phyloP scores from a whole-genome alignment of 1,139 yeast species.

The Geotrichum histeridarum region DNA sequence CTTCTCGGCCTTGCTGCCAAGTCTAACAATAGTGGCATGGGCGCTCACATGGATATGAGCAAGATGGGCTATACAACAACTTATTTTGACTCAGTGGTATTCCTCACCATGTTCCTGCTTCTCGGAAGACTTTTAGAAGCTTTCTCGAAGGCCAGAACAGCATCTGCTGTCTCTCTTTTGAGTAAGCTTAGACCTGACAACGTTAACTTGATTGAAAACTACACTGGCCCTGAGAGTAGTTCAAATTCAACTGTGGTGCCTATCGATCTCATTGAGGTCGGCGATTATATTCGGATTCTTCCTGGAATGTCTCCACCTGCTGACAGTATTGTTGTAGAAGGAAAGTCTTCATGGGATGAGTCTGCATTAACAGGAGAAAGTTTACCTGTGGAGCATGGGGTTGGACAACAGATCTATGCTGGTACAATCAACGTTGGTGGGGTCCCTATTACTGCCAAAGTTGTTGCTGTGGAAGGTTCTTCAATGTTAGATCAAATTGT shows the following conservation, averaged over 20 bases:
- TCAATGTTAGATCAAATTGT: slow-evolving; percentile 68
- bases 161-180: slow-evolving; percentile 56
- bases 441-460: slow-evolving; percentile 49
- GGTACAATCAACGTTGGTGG: slow-evolving; percentile 67
- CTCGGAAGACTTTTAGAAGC: slow-evolving; percentile 68
- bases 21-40: slow-evolving; percentile 16
- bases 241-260: slow-evolving; percentile 29
- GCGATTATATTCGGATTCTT: slow-evolving; percentile 53
- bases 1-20: slow-evolving; percentile 49
- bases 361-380: slow-evolving; percentile 76
- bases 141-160: slow-evolving; percentile 60
- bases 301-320: slow-evolving; percentile 72
- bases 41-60: slow-evolving; percentile 23
- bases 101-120: slow-evolving; percentile 62
- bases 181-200: slow-evolving; percentile 47
- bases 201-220: slow-evolving; percentile 47
- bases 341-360: slow-evolving; percentile 61
- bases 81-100: slow-evolving; percentile 74
- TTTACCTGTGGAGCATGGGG: slow-evolving; percentile 56
- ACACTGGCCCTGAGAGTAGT: slow-evolving; percentile 20
- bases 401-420: slow-evolving; percentile 64
- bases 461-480: slow-evolving; percentile 58
- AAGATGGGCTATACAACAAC: slow-evolving; percentile 52
- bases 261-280: slow-evolving; percentile 55
- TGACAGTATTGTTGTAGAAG: slow-evolving; percentile 59